These are phyloP conservation scores for Lathyrus aphaca DNA, from an alignment of 306 rosid species.

Conservation along the genomic window DNA sequence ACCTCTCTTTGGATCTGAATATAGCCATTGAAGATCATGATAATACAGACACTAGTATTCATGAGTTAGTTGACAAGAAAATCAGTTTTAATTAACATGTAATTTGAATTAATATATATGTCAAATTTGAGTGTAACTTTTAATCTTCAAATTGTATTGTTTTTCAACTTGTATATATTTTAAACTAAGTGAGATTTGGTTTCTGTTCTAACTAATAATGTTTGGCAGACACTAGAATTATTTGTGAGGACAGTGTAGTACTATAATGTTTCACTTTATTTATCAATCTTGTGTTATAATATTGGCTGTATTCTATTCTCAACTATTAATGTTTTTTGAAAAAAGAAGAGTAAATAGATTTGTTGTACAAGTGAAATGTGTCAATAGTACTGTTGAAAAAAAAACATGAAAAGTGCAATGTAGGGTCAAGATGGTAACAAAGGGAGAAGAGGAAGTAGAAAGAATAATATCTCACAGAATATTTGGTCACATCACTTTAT, in stretches of 20 bases:
- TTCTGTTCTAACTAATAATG: conserved; percentile 34
- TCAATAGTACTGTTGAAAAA: not conserved
- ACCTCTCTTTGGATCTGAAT: conserved; percentile 68
- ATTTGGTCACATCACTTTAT: conserved; percentile 7
- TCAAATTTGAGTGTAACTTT: conserved; percentile 41
- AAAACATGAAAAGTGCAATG: conserved; percentile 10
- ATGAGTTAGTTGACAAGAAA: conserved; percentile 66
- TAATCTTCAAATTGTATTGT: not conserved
- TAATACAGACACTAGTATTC: conserved; percentile 37
- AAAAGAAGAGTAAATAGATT: not conserved
- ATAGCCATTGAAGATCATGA: conserved; percentile 58
- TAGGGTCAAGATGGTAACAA: conserved; percentile 7
- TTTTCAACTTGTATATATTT: not conserved
- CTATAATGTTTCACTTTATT: conserved; percentile 15
- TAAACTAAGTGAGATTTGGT: conserved; percentile 30
- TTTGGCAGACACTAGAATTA: conserved; percentile 18
- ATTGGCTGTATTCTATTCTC: not conserved
- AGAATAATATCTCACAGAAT: not conserved
- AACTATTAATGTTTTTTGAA: not conserved
- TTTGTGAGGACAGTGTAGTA: conserved; percentile 28
- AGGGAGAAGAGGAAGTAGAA: not conserved
- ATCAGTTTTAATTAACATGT: conserved; percentile 53
- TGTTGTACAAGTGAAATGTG: conserved; percentile 12
- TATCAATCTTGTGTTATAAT: not conserved
- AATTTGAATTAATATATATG: conserved; percentile 33